Percentiles rank a stretch among this genome's conserved stretches.
phyloP scores from a whole-genome alignment of 345 rosid species.

The Acer yangbiense region DNA sequence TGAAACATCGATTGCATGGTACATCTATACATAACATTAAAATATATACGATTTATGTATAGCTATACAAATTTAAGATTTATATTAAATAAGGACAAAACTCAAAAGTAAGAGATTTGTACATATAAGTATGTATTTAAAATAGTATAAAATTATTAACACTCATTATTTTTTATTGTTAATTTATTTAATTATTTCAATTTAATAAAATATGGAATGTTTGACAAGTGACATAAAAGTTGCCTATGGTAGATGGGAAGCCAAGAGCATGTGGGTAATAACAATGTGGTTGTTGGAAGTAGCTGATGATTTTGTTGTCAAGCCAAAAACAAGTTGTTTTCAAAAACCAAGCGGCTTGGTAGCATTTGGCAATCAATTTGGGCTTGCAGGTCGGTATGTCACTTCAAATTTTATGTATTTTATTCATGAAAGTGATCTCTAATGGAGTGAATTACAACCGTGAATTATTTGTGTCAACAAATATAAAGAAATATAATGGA shows the following conservation, averaged over 20 bases:
- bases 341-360: background rate
- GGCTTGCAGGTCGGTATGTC: background rate
- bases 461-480: background rate
- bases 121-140: too few relatives aligned
- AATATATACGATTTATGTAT: background rate
- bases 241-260: constrained; percentile 14
- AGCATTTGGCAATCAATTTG: background rate
- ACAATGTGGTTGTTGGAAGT: constrained; percentile 2
- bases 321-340: background rate
- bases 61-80: too few relatives aligned
- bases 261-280: constrained; percentile 3
- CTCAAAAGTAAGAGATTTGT: too few relatives aligned
- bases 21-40: background rate
- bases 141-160: too few relatives aligned
- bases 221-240: background rate
- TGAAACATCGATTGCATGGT: too few relatives aligned
- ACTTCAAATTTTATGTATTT: background rate
- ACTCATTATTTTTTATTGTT: background rate
- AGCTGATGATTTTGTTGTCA: background rate
- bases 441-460: too few relatives aligned
- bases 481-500: background rate
- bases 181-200: background rate
- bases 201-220: background rate
- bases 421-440: background rate
- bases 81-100: too few relatives aligned